Evolutionary conservation across 805 yeast genomes (phyloP), one percentile per base, ranked within the genome.

Genomic region (Tetrapisispora pingtungensis): DNA sequence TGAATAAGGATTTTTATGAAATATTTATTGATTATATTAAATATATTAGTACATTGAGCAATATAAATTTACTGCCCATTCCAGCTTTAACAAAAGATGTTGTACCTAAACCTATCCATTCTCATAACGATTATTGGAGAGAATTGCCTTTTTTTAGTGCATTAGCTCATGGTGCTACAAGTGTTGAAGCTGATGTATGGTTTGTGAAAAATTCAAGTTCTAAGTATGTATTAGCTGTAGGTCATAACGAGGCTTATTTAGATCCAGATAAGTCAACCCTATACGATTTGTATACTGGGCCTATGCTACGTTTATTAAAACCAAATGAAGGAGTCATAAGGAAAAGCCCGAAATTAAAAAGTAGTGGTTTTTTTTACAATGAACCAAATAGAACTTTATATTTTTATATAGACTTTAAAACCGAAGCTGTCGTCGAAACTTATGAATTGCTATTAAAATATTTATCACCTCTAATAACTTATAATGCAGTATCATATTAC

Each of bases 41-140:
- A 4, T 15, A 5, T 15, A n/a, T 15, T 14, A n/a, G 10, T 5
- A 10, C 5, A n/a, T 3, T 4, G 4, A n/a, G 6, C 34, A 15
- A 32, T 32, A 15, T 15, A 5, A 32, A 32, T n/a, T 5, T 4
- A 19, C 12, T 33, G 7, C 24, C 40, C 2, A 27, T 10, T 6
- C 7, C 15, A 4, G 12, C 18, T 8, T 42, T 59, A 38, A 59
- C 59, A 20, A 55, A 48, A 40, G 52, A 56, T 39, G 63, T 59
- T 3, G 41, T 46, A 4, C 54, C 54, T 1, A 33, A 56, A 8
- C 44, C 53, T 5, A 65, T 80, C 20, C 87, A 81, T 55, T 77
- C 84, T 1, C 87, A 81, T 56, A 81, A 81, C 54, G 86, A 81
- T 56, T 81, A 81, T 58, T 77, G 83, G 81, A 64, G 86, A 53